Conservation (phyloP, 768 basidiomycete species). For the Lactifluus piperatus region DNA sequence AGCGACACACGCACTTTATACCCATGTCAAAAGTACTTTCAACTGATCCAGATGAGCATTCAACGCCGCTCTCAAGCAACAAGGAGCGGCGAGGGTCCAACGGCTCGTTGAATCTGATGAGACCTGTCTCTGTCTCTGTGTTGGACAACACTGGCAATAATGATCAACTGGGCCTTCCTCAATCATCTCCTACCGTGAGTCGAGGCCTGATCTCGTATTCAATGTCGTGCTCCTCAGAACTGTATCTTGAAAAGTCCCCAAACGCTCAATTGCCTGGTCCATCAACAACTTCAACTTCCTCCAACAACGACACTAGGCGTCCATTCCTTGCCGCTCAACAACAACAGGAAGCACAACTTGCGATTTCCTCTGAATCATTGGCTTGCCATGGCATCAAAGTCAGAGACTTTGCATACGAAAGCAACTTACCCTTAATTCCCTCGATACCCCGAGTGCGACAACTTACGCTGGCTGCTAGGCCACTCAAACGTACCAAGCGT, state of each 20-base stretch:
- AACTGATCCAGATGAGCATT: conserved; percentile 13
- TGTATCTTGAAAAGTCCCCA: conserved; percentile 14
- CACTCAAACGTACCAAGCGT: conserved; percentile 31
- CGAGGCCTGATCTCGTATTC: conserved; percentile 18
- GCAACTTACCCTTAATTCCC: conserved; percentile 50
- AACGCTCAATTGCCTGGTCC: neutral
- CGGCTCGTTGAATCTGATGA: conserved; percentile 3
- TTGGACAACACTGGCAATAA: neutral
- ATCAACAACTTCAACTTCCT: conserved; percentile 1
- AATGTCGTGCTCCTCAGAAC: conserved; percentile 8
- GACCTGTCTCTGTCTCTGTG: conserved; percentile 1
- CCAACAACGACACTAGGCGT: conserved; percentile 3
- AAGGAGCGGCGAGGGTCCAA: conserved; percentile 11
- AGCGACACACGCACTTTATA: neutral
- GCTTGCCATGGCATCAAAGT: conserved; percentile 34
- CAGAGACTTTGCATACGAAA: conserved; percentile 63
- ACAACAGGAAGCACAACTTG: neutral
- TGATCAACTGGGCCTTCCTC: neutral
- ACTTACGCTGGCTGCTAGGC: conserved; percentile 35
- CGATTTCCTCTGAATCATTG: conserved; percentile 23
- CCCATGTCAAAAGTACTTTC: conserved; percentile 3
- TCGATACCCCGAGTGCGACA: conserved; percentile 42
- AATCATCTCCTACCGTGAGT: conserved; percentile 12
- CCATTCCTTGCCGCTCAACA: conserved; percentile 2
- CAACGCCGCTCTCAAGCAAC: conserved; percentile 14